Conservation (phyloP, 78 protist species). For the Dictyostelium capitatum region DNA sequence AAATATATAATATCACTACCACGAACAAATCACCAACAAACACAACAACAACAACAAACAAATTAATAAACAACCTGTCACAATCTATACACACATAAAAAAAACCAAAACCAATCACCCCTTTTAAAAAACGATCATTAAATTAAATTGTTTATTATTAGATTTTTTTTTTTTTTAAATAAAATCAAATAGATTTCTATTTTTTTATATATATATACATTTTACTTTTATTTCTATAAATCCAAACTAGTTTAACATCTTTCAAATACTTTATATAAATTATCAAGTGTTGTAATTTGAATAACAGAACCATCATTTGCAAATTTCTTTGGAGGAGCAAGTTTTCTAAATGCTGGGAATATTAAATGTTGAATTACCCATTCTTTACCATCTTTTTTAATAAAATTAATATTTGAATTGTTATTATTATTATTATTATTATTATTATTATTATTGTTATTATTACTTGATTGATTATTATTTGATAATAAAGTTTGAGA, state of each 20-base stretch:
- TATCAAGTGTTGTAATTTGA: constrained; percentile 86
- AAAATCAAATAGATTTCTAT: neutral
- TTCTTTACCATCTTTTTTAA: constrained; percentile 48
- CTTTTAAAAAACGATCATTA: neutral
- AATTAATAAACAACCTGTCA: constrained; percentile 2
- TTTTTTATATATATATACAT: neutral
- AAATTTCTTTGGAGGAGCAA: constrained; percentile 77
- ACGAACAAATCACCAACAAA: too few species aligned
- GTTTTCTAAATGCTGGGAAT: constrained; percentile 73
- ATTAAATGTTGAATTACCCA: constrained; percentile 85
- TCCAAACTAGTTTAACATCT: constrained; percentile 80
- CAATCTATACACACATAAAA: neutral
- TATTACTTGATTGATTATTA: neutral
- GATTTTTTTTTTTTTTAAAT: neutral
- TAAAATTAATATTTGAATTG: neutral
- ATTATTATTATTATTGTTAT: neutral
- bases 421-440: neutral
- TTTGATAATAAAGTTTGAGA: neutral
- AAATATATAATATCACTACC: too few species aligned
- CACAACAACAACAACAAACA: neutral
- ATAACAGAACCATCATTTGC: constrained; percentile 84
- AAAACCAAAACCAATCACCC: neutral
- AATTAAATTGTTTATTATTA: neutral
- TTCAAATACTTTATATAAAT: constrained; percentile 91
- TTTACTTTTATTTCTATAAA: neutral